Percentiles rank a stretch among this genome's conserved stretches.
phyloP scores from a whole-genome alignment of 208 protist species.

The Crithidia acanthocephali region DNA sequence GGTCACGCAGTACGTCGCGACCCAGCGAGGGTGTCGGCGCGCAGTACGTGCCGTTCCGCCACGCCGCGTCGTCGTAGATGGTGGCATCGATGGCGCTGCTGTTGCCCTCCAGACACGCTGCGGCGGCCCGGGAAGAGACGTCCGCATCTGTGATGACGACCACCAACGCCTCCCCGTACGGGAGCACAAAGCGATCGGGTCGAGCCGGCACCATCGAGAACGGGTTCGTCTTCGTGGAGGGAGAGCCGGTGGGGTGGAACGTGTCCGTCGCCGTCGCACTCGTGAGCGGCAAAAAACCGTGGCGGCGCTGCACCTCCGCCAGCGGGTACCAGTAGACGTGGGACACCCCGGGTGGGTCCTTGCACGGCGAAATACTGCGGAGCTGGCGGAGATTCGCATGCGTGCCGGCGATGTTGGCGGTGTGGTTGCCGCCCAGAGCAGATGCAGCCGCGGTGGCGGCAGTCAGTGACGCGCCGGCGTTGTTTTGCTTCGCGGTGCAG shows the following conservation, averaged over 20 bases:
- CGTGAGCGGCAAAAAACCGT: constrained; percentile 3
- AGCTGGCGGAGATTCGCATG: too few species aligned
- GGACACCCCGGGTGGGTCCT: not conserved
- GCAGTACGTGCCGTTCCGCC: not conserved
- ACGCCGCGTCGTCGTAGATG: not conserved
- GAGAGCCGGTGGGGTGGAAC: too few species aligned
- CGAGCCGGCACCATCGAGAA: not conserved
- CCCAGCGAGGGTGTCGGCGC: constrained; percentile 5
- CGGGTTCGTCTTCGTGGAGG: too few species aligned
- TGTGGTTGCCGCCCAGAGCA: too few species aligned
- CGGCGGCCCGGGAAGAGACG: not conserved
- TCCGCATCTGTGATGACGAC: constrained; percentile 6
- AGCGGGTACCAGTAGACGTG: constrained; percentile 25
- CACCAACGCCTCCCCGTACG: constrained; percentile 14
- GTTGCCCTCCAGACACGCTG: not conserved
- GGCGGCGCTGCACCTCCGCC: constrained; percentile 3
- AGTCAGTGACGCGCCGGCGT: too few species aligned
- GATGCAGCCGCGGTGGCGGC: not conserved
- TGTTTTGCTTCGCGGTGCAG: too few species aligned
- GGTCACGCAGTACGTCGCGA: constrained; percentile 36
- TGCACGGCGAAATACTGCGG: too few species aligned
- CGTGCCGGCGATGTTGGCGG: not conserved
- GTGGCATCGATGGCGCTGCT: too few species aligned
- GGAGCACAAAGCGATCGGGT: constrained; percentile 4
- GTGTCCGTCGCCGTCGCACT: not conserved